These are phyloP conservation scores for Eucalyptus pauciflora DNA, from an alignment of 345 rosid species.

Conservation along the genomic window DNA sequence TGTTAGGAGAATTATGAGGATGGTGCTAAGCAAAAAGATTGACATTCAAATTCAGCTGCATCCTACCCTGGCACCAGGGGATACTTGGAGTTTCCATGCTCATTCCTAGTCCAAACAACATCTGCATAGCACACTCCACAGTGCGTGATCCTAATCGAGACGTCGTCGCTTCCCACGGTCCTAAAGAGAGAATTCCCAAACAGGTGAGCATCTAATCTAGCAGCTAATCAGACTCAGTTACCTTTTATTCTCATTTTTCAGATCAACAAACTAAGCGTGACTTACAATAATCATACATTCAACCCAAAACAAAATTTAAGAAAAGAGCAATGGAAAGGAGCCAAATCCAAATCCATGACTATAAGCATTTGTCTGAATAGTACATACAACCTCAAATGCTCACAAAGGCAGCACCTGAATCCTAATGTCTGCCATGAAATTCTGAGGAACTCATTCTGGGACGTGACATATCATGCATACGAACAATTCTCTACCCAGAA, in stretches of 20 bases:
- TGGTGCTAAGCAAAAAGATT: background rate
- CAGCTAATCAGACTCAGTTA: background rate
- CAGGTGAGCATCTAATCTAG: background rate
- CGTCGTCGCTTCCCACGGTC: slow-evolving; percentile 47
- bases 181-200: slow-evolving; percentile 18
- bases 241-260: background rate
- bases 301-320: background rate
- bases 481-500: background rate
- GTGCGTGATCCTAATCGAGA: slow-evolving; percentile 67
- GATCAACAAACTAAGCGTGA: background rate
- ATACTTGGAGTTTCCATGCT: slow-evolving; percentile 28
- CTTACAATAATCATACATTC: background rate
- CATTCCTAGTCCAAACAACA: slow-evolving; percentile 63
- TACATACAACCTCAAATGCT: background rate
- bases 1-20: background rate
- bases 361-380: background rate
- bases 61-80: slow-evolving; percentile 84
- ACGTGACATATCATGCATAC: background rate
- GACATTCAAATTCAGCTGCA: background rate
- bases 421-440: background rate
- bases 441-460: background rate
- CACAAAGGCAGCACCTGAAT: background rate
- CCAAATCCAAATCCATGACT: background rate
- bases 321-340: background rate
- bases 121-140: slow-evolving; percentile 94